phyloP scores from a whole-genome alignment of 495 filamentous ascomycete genomes.

The Penicillium canariense region DNA sequence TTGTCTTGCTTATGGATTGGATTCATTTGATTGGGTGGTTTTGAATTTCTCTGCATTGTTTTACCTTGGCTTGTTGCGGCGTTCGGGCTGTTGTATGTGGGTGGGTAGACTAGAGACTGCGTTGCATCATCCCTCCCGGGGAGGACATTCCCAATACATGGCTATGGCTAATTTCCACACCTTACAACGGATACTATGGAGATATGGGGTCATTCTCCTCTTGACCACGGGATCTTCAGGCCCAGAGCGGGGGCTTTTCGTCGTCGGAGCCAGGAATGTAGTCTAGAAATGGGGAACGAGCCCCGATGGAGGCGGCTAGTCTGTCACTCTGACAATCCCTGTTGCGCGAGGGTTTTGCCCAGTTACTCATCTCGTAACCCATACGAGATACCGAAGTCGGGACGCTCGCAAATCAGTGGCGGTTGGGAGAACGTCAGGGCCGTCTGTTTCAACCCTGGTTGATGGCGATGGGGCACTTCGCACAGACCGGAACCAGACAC shows the following conservation, averaged over 20 bases:
- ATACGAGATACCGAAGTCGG: background rate
- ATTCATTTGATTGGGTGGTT: slow-evolving; percentile 9
- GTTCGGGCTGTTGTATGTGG: background rate
- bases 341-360: no score
- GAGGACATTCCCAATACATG: no score
- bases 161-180: background rate
- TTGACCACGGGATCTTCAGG: background rate
- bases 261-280: background rate
- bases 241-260: background rate
- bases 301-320: no score
- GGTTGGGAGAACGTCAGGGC: background rate
- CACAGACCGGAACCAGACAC: slow-evolving; percentile 18
- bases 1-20: slow-evolving; percentile 18
- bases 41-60: background rate
- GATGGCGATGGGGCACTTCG: slow-evolving; percentile 8
- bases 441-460: background rate
- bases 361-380: no score
- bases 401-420: background rate
- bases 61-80: background rate
- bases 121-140: background rate
- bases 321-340: no score
- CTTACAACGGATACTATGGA: background rate
- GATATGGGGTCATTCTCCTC: background rate
- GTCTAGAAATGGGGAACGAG: background rate
- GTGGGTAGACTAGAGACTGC: background rate